Evolutionary conservation across 805 yeast genomes (phyloP), one percentile per base, ranked within the genome.

Genomic region (Yueomyces sp.): DNA sequence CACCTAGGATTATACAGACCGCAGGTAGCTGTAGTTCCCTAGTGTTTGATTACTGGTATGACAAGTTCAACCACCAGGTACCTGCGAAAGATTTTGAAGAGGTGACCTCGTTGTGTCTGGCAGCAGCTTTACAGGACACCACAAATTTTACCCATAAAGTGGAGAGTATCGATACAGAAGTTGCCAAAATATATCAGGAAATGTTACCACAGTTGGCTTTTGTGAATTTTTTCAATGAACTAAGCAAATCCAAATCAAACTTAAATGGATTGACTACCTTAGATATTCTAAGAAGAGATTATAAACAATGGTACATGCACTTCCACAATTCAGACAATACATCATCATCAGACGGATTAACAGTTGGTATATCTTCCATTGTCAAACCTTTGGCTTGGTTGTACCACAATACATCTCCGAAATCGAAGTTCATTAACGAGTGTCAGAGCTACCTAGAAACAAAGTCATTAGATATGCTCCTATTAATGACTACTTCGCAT

Each of bases 1-100:
- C 57, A 1, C 96, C 96, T 0, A 63, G 92, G 43, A 62, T 81
- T 2, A 68, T 88, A 39, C 60, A 65, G 39, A 63, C 68, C 3
- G 64, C 75, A 40, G 97, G 96, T 0, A 84, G 95, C 47, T 87
- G 96, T 59, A 73, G 86, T 4, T 71, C 85, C 12, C 65, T 87
- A 42, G 84, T 90, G 2, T 72, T 82, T 49, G 72, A 74, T 40
- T 74, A 79, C 51, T 85, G 83, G 78, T 56, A 60, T 48, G 48
- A 47, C 2, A 41, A 49, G 6, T 40, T 49, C 1, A 19, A 19
- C 19, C 19, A 19, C 19, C 19, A 19, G 19, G 26, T 48, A n/a
- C 56, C 55, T 33, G 29, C 38, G 11, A 39, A 47, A 3, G 26
- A 9, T 9, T 43, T 63, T 36, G 49, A 54, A 2, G 74, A 69